These are phyloP conservation scores for Pythium insidiosum DNA, from an alignment of 352 stramenopile species.

Conservation along the genomic window DNA sequence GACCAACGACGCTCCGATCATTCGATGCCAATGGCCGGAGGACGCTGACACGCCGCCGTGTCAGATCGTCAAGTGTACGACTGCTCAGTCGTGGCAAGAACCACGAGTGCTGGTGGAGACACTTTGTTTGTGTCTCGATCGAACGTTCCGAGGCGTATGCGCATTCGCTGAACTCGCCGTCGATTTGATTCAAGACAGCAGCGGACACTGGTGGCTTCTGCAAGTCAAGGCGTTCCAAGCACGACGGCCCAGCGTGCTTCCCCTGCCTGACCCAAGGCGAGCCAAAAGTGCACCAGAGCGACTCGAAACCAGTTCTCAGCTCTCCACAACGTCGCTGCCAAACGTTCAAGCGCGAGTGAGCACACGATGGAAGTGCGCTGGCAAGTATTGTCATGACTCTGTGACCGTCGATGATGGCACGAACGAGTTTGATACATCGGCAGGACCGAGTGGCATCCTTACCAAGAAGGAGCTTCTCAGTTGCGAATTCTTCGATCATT, in stretches of 20 bases:
- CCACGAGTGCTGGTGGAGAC: conserved; percentile 29
- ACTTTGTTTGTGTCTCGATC: conserved; percentile 27
- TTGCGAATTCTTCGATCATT: conserved; percentile 58
- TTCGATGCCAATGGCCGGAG: conserved; percentile 5
- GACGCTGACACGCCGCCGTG: conserved; percentile 18
- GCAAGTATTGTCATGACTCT: conserved; percentile 8
- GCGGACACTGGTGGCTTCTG: conserved; percentile 52
- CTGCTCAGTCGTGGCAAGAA: conserved; percentile 38
- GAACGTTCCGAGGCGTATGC: conserved; percentile 16
- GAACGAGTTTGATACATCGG: not conserved
- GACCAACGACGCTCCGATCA: not conserved
- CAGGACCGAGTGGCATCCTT: conserved; percentile 28
- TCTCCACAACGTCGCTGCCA: conserved; percentile 2
- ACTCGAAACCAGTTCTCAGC: conserved; percentile 14
- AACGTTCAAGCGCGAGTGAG: no score
- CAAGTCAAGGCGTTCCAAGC: conserved; percentile 64
- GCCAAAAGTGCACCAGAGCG: conserved; percentile 37
- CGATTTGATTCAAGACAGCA: conserved; percentile 44
- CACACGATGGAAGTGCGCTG: conserved; percentile 37
- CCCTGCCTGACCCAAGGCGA: no score
- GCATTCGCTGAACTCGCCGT: conserved; percentile 38
- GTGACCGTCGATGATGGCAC: conserved; percentile 1
- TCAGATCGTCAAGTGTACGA: conserved; percentile 52
- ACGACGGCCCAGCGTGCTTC: conserved; percentile 8
- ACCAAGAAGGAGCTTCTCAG: conserved; percentile 63